Evolutionary conservation across 108 stramenopile species (phyloP).

Genomic region (Pseudonitzschia multistriata): DNA sequence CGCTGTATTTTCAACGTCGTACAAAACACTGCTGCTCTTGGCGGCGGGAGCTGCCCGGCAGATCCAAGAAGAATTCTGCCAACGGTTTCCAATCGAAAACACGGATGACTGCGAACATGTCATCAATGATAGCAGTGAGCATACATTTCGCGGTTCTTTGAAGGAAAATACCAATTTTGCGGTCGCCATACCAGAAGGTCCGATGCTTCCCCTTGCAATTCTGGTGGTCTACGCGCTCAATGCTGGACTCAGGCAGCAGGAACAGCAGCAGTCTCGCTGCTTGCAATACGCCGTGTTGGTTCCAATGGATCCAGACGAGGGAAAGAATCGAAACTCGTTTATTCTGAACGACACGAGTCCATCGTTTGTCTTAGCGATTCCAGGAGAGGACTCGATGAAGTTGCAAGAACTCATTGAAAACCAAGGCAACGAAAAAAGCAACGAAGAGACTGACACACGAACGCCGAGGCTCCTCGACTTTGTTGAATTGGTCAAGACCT

Average conservation of each 20-base stretch:
- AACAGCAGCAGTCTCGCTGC: neutral
- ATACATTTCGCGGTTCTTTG: neutral
- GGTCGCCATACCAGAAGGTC: slow-evolving; percentile 83
- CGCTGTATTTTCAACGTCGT: neutral
- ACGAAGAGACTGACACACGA: neutral
- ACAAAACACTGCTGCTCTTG: slow-evolving; percentile 1
- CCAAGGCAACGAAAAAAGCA: neutral
- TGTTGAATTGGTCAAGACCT: neutral
- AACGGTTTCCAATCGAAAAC: neutral
- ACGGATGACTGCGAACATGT: neutral
- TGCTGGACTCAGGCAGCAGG: slow-evolving; percentile 18
- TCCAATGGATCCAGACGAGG: slow-evolving; percentile 74
- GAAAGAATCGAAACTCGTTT: slow-evolving; percentile 54
- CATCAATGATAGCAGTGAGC: neutral
- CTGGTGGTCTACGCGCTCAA: slow-evolving; percentile 66
- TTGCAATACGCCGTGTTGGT: slow-evolving; percentile 39
- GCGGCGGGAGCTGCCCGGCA: neutral
- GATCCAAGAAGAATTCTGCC: neutral
- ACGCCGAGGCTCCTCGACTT: neutral
- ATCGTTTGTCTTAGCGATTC: slow-evolving; percentile 43
- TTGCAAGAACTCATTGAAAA: slow-evolving; percentile 18
- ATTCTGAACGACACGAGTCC: slow-evolving; percentile 63
- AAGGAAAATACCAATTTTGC: slow-evolving; percentile 27
- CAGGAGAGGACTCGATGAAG: slow-evolving; percentile 36
- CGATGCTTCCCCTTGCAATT: slow-evolving; percentile 65